A percentile compares a stretch with the other conserved stretches of the same genome.
These are phyloP conservation scores for Raddia distichophylla DNA, from an alignment of 176 grass and related monocot genomes.

Conservation along the genomic window DNA sequence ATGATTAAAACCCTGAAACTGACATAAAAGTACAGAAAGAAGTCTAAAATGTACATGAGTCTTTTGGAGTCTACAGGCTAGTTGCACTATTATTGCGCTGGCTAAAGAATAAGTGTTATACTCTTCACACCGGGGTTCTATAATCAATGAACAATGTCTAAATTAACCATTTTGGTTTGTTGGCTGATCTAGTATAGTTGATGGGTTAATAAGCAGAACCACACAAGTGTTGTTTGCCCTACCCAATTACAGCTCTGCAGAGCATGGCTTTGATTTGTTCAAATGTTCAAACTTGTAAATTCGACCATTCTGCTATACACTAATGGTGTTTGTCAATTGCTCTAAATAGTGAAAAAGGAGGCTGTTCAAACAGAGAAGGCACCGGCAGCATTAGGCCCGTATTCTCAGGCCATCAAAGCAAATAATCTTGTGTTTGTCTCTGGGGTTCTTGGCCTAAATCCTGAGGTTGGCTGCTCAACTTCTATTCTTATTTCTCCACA, in stretches of 20 bases:
- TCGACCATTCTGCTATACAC: not conserved
- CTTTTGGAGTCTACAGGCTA: too few species aligned
- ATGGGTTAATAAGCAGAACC: not conserved
- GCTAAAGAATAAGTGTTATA: too few species aligned
- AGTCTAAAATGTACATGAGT: not conserved
- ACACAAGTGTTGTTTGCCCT: not conserved
- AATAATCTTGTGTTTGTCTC: conserved; percentile 97
- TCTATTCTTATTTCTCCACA: conserved; percentile 8
- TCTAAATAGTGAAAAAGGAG: conserved; percentile 64
- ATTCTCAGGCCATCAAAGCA: conserved; percentile 95
- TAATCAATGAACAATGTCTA: not conserved
- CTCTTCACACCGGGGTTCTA: not conserved
- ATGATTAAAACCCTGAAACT: not conserved
- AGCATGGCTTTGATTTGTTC: not conserved
- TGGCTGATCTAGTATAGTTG: not conserved
- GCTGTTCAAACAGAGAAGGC: conserved; percentile 86
- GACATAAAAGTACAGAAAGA: not conserved
- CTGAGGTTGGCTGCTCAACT: conserved; percentile 61
- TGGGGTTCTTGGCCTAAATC: conserved; percentile 87
- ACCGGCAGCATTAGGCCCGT: conserved; percentile 85
- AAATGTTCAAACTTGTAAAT: not conserved
- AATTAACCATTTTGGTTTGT: not conserved
- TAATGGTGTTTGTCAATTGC: not conserved
- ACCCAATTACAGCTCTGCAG: not conserved
- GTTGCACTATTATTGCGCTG: too few species aligned